Evolutionary conservation across 177 flowering plant species (phyloP), one percentile per base, ranked within the genome.

Genomic region (Vitis hybrid): DNA sequence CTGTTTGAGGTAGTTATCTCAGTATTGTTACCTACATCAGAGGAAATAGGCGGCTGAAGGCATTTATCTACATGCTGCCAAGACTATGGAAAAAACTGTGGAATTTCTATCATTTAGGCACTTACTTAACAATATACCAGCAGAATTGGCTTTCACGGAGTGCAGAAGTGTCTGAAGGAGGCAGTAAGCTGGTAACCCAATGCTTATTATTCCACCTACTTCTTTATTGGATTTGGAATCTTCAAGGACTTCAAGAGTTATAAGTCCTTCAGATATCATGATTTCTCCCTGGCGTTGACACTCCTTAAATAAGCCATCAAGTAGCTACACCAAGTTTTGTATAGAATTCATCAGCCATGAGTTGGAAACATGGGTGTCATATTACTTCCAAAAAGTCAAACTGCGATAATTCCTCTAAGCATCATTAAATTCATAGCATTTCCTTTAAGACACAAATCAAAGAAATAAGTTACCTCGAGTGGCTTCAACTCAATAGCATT

Each of bases 141-240:
- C 51, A n/a, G 85, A 82, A 70, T 87, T 80, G 58, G 91, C 89
- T 75, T 87, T 87, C 17, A 80, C 89, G 17, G 99, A 93, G 67
- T 86, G 88, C 57, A 95, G 9, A 60, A 93, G 86, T 45, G 79
- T 34, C 74, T 87, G 82, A 63, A 91, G 85, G 74, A 95, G 71
- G 85, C 89, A 81, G 77, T 89, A 91, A 66, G 99, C 90, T 10
- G 90, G 98, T 69, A 95, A 80, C 23, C 99, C 98, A 17, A 84
- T 67, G 74, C 82, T 79, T 30, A 87, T 67, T 13, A 89, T 78
- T 72, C 72, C 71, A 67, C 81, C 23, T 79, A 60, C 78, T 1
- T 23, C 82, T 70, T 81, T 82, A 59, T 60, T 75, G n/a, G 85
- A 81, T 57, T 82, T 88, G 18, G 82, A 81, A 67, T 87, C 85